A percentile compares a stretch with the other conserved stretches of the same genome.
phyloP scores from a whole-genome alignment of 176 grass and related monocot species.

The Raddia distichophylla region DNA sequence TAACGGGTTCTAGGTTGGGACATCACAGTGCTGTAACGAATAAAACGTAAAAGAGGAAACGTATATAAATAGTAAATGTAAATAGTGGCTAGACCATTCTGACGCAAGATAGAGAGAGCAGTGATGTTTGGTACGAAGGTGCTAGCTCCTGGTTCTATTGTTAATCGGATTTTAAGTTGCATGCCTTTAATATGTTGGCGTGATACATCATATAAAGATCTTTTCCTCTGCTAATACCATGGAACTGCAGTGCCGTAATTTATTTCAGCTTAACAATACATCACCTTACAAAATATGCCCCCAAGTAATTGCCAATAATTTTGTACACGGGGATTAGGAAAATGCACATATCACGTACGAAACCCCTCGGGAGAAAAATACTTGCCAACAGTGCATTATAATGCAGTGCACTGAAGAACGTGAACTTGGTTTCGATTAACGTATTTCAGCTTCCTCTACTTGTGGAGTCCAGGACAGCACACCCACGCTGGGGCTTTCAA shows the following conservation, averaged over 20 bases:
- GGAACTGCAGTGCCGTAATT: not conserved
- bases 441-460: not conserved
- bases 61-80: too few species aligned
- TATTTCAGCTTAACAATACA: slow-evolving; percentile 19
- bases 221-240: not conserved
- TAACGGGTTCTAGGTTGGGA: too few species aligned
- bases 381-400: slow-evolving; percentile 17
- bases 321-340: slow-evolving; percentile 27
- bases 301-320: slow-evolving; percentile 29
- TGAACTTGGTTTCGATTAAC: not conserved
- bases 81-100: too few species aligned
- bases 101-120: too few species aligned
- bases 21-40: too few species aligned
- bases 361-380: slow-evolving; percentile 4
- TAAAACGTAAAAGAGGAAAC: too few species aligned
- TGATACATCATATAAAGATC: not conserved
- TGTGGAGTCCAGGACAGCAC: not conserved
- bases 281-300: slow-evolving; percentile 20
- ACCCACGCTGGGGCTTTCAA: slow-evolving; percentile 23
- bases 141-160: too few species aligned
- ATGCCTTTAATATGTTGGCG: not conserved
- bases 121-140: too few species aligned
- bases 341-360: not conserved
- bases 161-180: too few species aligned
- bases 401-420: not conserved